Percentiles rank a stretch among this genome's conserved stretches.
Evolutionary conservation across 2,329 filamentous ascomycete species (phyloP).

Genomic region (Ustilaginoidea virens): DNA sequence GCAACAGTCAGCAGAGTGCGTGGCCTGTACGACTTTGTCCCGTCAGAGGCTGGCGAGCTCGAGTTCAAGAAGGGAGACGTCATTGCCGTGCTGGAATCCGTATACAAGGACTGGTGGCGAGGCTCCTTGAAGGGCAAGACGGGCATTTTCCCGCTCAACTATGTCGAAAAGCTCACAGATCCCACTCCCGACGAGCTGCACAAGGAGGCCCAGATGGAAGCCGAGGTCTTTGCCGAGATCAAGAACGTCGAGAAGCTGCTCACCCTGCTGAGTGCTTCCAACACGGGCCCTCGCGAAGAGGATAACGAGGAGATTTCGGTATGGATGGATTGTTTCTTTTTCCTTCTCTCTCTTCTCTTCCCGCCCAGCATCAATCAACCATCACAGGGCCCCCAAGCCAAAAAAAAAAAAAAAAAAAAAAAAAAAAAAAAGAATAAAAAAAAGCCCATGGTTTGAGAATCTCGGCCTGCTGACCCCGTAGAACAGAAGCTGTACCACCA

Average conservation of each 20-base stretch:
- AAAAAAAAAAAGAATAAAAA: too few relatives aligned
- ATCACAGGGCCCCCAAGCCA: too few relatives aligned
- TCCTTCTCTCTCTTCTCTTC: too few relatives aligned
- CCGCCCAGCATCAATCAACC: neutral
- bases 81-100: conserved; percentile 91
- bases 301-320: conserved; percentile 96
- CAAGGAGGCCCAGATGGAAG: conserved; percentile 90
- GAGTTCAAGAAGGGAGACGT: conserved; percentile 95
- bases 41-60: conserved; percentile 84
- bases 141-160: conserved; percentile 96
- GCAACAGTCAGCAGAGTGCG: conserved; percentile 91
- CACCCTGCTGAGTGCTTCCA: conserved; percentile 78
- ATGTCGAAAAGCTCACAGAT: conserved; percentile 93
- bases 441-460: too few relatives aligned
- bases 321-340: conserved; percentile 17
- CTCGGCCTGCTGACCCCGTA: conserved; percentile 16
- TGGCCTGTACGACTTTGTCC: conserved; percentile 86
- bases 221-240: conserved; percentile 49
- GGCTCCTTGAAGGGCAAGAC: conserved; percentile 87
- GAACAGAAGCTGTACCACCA: conserved; percentile 68
- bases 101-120: conserved; percentile 99
- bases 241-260: conserved; percentile 56
- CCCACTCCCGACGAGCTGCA: conserved; percentile 90
- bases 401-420: too few relatives aligned
- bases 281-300: conserved; percentile 62